These are phyloP conservation scores for Tetragonia tetragonoides DNA, from an alignment of 148 eudicot genomes.

Conservation along the genomic window DNA sequence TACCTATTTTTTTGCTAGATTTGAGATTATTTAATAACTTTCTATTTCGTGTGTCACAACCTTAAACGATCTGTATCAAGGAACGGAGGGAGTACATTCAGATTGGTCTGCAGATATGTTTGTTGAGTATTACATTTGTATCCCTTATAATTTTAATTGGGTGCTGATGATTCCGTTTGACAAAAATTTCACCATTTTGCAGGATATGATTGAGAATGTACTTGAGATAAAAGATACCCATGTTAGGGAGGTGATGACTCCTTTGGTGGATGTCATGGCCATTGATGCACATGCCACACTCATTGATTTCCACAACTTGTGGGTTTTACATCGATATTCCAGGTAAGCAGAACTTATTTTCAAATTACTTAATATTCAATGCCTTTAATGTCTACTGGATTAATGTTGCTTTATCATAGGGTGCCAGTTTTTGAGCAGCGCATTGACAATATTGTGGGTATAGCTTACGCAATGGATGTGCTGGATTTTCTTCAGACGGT, in stretches of 20 bases:
- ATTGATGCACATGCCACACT: slow-evolving; percentile 13
- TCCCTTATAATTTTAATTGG: neutral
- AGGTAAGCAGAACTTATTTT: slow-evolving; percentile 4
- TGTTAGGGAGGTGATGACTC: slow-evolving; percentile 21
- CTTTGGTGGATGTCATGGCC: slow-evolving; percentile 15
- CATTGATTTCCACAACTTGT: slow-evolving; percentile 13
- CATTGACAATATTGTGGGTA: slow-evolving; percentile 20
- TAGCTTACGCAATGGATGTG: slow-evolving; percentile 18
- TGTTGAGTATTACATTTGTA: neutral
- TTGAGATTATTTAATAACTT: too few relatives aligned
- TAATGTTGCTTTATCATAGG: neutral
- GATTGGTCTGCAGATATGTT: neutral
- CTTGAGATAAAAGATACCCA: slow-evolving; percentile 18
- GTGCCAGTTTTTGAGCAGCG: slow-evolving; percentile 23
- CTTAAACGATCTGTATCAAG: too few relatives aligned
- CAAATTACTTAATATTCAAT: neutral
- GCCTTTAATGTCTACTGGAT: neutral
- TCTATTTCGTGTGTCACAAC: too few relatives aligned
- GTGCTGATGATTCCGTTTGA: neutral
- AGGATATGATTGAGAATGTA: slow-evolving; percentile 22
- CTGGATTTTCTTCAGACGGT: slow-evolving; percentile 16
- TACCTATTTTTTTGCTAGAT: too few relatives aligned
- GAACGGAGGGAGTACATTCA: neutral
- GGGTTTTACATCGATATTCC: slow-evolving; percentile 16
- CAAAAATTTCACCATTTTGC: neutral